These are phyloP conservation scores for Scheffersomyces spartinae DNA, from an alignment of 805 yeast species.

Conservation along the genomic window DNA sequence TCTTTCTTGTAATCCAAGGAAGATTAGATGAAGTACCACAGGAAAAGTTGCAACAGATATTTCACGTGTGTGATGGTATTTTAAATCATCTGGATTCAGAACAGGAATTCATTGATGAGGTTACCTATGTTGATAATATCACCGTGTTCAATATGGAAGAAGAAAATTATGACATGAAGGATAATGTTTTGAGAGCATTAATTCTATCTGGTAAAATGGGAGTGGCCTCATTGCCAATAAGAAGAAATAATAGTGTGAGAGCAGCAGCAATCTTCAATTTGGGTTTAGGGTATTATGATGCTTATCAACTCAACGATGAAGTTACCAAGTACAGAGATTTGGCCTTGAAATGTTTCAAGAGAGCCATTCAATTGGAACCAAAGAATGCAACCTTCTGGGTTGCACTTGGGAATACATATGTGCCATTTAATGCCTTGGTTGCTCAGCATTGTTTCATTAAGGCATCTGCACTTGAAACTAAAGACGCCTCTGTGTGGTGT, in stretches of 20 bases:
- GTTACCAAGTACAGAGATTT: slow-evolving; percentile 28
- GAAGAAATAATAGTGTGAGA: slow-evolving; percentile 35
- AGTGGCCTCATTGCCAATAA: slow-evolving; percentile 18
- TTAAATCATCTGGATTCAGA: slow-evolving; percentile 4
- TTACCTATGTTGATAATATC: slow-evolving; percentile 4
- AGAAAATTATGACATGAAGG: slow-evolving; percentile 11
- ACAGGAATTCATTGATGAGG: slow-evolving; percentile 11
- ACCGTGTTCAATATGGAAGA: slow-evolving; percentile 2
- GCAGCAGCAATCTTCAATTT: slow-evolving; percentile 55
- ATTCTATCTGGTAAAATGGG: slow-evolving; percentile 39
- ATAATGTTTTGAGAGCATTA: slow-evolving; percentile 27
- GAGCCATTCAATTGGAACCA: slow-evolving; percentile 61
- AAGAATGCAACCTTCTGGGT: slow-evolving; percentile 69
- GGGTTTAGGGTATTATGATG: slow-evolving; percentile 52
- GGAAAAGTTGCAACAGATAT: slow-evolving; percentile 7
- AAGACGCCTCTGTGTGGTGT: slow-evolving; percentile 64
- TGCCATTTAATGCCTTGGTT: slow-evolving; percentile 51
- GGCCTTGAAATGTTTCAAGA: slow-evolving; percentile 49
- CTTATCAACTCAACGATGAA: slow-evolving; percentile 13
- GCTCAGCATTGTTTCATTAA: slow-evolving; percentile 91
- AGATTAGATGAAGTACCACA: slow-evolving; percentile 39
- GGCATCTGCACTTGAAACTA: slow-evolving; percentile 59
- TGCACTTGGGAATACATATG: slow-evolving; percentile 68
- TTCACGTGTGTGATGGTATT: slow-evolving; percentile 8
- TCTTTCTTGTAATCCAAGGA: slow-evolving; percentile 46